Conservation (phyloP, 73 alveolate species). For the Loxodes magnus region DNA sequence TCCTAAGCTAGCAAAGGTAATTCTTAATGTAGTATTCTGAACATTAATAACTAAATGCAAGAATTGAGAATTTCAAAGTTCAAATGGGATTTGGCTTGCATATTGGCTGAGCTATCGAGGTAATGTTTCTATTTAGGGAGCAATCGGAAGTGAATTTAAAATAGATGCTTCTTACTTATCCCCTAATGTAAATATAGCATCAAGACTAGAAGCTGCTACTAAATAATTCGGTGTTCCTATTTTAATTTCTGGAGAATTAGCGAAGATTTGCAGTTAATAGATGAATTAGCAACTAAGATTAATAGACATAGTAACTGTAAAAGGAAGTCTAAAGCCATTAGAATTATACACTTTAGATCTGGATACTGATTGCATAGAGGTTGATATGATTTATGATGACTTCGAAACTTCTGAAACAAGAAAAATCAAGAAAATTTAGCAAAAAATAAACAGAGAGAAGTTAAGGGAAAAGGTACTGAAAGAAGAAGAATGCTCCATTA, state of each 20-base stretch:
- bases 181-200: constrained; percentile 91
- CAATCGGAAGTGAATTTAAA: constrained; percentile 80
- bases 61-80: constrained; percentile 62
- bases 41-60: constrained; percentile 42
- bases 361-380: constrained; percentile 16
- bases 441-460: constrained; percentile 11
- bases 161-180: constrained; percentile 90
- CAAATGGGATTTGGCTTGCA: constrained; percentile 90
- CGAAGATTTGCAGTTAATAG: neutral
- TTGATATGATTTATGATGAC: constrained; percentile 14
- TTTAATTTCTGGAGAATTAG: constrained; percentile 16
- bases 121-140: no score
- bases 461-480: constrained; percentile 7
- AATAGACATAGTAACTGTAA: neutral
- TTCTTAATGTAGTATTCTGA: constrained; percentile 57
- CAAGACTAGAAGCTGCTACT: constrained; percentile 87
- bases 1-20: constrained; percentile 54
- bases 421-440: constrained; percentile 17
- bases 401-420: constrained; percentile 4
- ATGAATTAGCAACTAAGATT: neutral
- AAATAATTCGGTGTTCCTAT: constrained; percentile 63
- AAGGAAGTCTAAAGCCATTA: constrained; percentile 18
- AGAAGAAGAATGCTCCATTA: constrained; percentile 12
- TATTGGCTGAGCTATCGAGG: constrained; percentile 92
- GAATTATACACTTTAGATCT: constrained; percentile 15